Conservation (phyloP, 352 stramenopile genomes). For the Phytophthora citrophthora region DNA sequence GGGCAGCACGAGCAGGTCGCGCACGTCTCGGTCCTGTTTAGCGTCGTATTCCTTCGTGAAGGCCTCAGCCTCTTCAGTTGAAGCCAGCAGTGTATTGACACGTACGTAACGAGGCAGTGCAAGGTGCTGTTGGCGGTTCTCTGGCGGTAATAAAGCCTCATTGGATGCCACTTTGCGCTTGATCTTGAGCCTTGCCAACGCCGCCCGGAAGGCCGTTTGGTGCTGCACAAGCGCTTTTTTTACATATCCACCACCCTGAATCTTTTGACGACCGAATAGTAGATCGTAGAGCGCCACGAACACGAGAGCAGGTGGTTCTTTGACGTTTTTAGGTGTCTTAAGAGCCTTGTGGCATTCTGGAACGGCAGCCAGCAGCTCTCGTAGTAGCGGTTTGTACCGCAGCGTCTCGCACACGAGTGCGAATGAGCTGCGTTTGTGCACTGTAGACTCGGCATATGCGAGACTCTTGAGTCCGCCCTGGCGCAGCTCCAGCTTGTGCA, state of each 20-base stretch:
- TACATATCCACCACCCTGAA: constrained; percentile 86
- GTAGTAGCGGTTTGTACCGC: constrained; percentile 85
- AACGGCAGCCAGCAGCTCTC: constrained; percentile 69
- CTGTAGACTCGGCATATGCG: constrained; percentile 78
- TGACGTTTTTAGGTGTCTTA: constrained; percentile 57
- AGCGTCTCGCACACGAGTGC: constrained; percentile 90
- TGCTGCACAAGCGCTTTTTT: constrained; percentile 88
- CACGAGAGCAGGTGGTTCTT: constrained; percentile 59
- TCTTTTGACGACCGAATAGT: constrained; percentile 85
- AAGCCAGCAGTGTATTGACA: constrained; percentile 91
- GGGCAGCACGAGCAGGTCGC: constrained; percentile 92
- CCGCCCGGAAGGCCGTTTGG: constrained; percentile 73
- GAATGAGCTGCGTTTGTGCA: constrained; percentile 90
- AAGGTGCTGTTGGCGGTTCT: constrained; percentile 78
- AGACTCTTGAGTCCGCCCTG: constrained; percentile 88
- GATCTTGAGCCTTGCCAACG: constrained; percentile 86
- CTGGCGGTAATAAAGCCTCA: constrained; percentile 78
- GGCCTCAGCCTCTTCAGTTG: constrained; percentile 44
- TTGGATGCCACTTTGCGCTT: constrained; percentile 78
- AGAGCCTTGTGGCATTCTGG: constrained; percentile 73
- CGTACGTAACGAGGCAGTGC: constrained; percentile 91
- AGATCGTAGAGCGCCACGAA: constrained; percentile 90
- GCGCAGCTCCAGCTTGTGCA: constrained; percentile 79
- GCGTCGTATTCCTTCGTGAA: constrained; percentile 58
- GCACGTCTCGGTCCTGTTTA: constrained; percentile 88